Evolutionary conservation across 139 green algal genomes (phyloP), one percentile per base, ranked within the genome.

Genomic region (Pleodorina starrii): DNA sequence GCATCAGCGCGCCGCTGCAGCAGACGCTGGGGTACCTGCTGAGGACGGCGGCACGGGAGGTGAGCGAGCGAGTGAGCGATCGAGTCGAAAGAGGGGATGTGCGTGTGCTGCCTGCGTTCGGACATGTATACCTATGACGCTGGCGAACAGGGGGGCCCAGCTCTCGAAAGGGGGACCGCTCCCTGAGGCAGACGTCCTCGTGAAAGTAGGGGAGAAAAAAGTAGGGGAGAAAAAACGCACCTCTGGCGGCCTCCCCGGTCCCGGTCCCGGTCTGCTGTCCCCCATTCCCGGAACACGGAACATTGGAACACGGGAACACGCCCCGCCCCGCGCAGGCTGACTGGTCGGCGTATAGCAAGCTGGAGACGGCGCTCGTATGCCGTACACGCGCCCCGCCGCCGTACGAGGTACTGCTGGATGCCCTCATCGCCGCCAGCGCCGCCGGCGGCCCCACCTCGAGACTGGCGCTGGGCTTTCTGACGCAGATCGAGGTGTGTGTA

Each of bases 371-470:
- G 21, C 50, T 84, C 14, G 25, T 72, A 5, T 51, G 23, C 77
- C 50, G 50, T 48, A 72, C 77, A 10, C 77, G 77, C 16, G 4
- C 51, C 2, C 50, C 35, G 50, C 77, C 50, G 50, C 50, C 77
- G 77, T 71, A 71, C 46, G 32, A 71, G 1, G 77, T 84, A 32
- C 77, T 84, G 77, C 48, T 71, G 16, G 50, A 69, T 11, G 77
- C 50, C 21, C 77, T 84, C 25, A 12, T 17, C 72, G 9, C 32
- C 7, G 74, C 74, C 4, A 38, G 42, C 72, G 74, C 72, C 9
- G 40, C 43, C 7, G 74, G 74, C n/a, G 74, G 74, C 3, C 19
- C 27, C 12, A 21, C 27, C 23, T 32, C 32, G 44, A 7, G n/a
- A 23, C 27, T 63, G 43, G 74, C 74, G 44, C 27, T 63, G 74